A percentile compares a stretch with the other conserved stretches of the same genome.
Evolutionary conservation across 306 rosid genomes (phyloP).

Genomic region (Chamaecrista fasciculata): DNA sequence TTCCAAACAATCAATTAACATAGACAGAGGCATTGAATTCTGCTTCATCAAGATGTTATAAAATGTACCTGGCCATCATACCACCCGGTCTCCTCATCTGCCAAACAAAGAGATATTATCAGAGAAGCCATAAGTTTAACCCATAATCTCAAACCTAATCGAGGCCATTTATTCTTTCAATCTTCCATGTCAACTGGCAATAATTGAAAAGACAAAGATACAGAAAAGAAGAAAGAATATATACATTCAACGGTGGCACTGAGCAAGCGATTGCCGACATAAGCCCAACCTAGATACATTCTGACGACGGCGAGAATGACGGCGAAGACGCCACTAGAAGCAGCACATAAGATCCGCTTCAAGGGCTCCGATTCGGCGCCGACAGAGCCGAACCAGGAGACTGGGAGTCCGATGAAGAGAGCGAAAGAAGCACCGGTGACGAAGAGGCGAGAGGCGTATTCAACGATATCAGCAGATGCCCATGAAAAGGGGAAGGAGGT

Average conservation of each 20-base stretch:
- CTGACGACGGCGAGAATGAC: slow-evolving; percentile 77
- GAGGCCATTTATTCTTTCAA: not conserved
- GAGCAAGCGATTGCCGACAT: slow-evolving; percentile 88
- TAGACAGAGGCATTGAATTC: slow-evolving; percentile 2
- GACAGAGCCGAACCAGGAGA: slow-evolving; percentile 72
- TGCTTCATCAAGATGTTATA: not conserved
- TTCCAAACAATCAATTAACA: not conserved
- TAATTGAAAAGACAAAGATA: not conserved
- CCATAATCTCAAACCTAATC: not conserved
- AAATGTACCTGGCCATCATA: slow-evolving; percentile 84
- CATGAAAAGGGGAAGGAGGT: slow-evolving; percentile 84
- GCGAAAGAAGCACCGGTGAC: slow-evolving; percentile 73
- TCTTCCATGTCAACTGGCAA: not conserved
- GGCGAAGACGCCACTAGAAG: slow-evolving; percentile 66
- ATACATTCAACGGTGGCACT: slow-evolving; percentile 97
- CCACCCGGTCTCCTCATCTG: slow-evolving; percentile 99
- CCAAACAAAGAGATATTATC: slow-evolving; percentile 19
- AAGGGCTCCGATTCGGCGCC: slow-evolving; percentile 71
- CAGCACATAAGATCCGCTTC: slow-evolving; percentile 52
- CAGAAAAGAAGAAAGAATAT: no score
- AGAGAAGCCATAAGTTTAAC: not conserved
- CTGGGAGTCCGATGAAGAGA: slow-evolving; percentile 73
- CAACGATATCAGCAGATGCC: slow-evolving; percentile 71
- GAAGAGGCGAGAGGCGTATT: slow-evolving; percentile 60
- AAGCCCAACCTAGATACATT: slow-evolving; percentile 98